Evolutionary conservation across 495 filamentous ascomycete species (phyloP), one percentile per base, ranked within the genome.

Genomic region (Glarea lozoyensis): DNA sequence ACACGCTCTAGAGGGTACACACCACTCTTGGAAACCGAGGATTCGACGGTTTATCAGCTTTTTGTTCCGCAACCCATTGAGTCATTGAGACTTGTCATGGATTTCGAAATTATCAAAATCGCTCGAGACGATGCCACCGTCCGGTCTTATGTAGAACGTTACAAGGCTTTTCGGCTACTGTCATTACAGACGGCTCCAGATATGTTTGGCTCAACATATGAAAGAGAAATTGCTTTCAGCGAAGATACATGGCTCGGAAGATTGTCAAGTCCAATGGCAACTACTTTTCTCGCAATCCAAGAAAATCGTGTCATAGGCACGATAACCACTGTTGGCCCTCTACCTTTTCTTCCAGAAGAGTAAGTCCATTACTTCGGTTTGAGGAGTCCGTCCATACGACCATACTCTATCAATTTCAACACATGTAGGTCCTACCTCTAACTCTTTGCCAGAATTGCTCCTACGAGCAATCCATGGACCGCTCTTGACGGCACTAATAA

Each of bases 171-270:
- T 30, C 55, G 60, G 42, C 52, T 65, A 31, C 53, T 48, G 11
- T 43, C 60, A 6, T 49, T 65, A 37, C 45, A 59, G 45, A 56
- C 46, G 5, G 50, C 55, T 17, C 58, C 62, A 10, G 51, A 57
- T 53, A 59, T 65, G n/a, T 78, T 75, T 49, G 62, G 64, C 12
- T 69, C 71, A 5, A 70, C 59, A 1, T 72, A 69, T 43, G 64
- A 61, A 19, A 50, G 57, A 19, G 70, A 76, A 48, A 52, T 53
- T 43, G 58, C 57, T 15, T 67, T 68, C 48, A 46, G 50, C 10
- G 52, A 66, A 11, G 60, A 64, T 12, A 50, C 52, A 39, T 75
- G 71, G 61, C 50, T 59, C 20, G 51, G 52, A 13, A 66, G 68
- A 30, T 52, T 78, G 22, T 48, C 46, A 44, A 74, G 70, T 49